Base-by-base conservation (phyloP, 331 rosid species). In the Rhamnella rubrinervis region DNA sequence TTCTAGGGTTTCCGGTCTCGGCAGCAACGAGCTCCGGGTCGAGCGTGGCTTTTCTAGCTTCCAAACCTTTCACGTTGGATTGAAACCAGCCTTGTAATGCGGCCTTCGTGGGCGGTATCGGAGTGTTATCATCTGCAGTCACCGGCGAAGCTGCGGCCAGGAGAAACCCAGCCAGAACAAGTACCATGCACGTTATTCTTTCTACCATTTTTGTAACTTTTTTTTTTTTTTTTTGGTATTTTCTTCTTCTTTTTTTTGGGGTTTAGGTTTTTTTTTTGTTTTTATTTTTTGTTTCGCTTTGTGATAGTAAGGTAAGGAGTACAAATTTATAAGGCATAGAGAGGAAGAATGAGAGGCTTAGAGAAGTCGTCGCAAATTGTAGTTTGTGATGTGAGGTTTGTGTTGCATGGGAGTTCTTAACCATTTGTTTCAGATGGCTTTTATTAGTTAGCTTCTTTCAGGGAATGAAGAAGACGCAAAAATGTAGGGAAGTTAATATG, bases 21-120 rank as follows among this genome's bases (percentile, higher is more conserved):
- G 96, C 98, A 1, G 60, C 20, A 25, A 10, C 78, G 0, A 89
- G 72, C 1, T 12, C 73, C 0, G 83, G 71, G 59, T 89, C 91
- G 0, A 92, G 35, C 17, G n/a, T 53, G 28, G 6, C 8, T 59
- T 77, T 80, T 10, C 84, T 67, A 2, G 14, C 13, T 0, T 10
- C 4, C 0, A 35, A 81, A 0, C 86, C 81, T 39, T 53, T 59
- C 25, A 84, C 81, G 1, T 85, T 78, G 0, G 38, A 5, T 0
- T 52, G 11, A 64, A 80, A 89, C 96, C 97, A 91, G 0, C 18
- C 2, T 5, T 14, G 6, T 55, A 91, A 0, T 59, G 79, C 49
- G 0, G 71, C 6, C 49, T 65, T 80, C 12, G 68, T 61, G 0
- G 51, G 46, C 0, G 91, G 89, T 25, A 83, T 2, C 1, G 55